Evolutionary conservation across 495 filamentous ascomycete genomes (phyloP), one percentile per base, ranked within the genome.

Genomic region (Penicillium tannophilum): DNA sequence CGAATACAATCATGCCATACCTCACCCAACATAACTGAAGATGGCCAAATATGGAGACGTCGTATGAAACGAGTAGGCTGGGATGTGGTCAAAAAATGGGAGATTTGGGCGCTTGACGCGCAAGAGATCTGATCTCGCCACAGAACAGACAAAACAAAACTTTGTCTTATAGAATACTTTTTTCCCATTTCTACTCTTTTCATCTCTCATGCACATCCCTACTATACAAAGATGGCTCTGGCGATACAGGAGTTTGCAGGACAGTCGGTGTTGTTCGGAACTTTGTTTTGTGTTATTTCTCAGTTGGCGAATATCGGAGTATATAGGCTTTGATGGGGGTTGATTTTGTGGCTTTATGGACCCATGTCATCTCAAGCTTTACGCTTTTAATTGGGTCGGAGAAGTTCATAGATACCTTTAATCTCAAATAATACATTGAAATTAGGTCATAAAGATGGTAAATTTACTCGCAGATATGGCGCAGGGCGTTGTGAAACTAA

Each of bases 71-170:
- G 71, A 8, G 73, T 74, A 8, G 73, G 71, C 14, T 78, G 75
- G 77, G 74, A 79, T n/a, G 70, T 72, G 1, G 58, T 77, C 6
- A 63, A 75, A 47, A 52, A 74, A 12, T 79, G 74, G 73, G 77
- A 79, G 52, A 71, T 79, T 2, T 79, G 76, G 76, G 65, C 64
- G 3, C 52, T 79, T 47, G 77, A 79, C 56, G 60, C 72, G 10
- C 73, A 77, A 57, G 77, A 78, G 47, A 65, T 76, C 52, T 78
- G 47, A 70, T 24, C n/a, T 28, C 39, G 1, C 39, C 39, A 41
- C 3, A n/a, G n/a, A 11, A n/a, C n/a, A 41, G 14, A 41, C n/a
- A 1, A 2, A 41, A 10, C 33, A 36, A 10, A 36, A 11, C 9
- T 8, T 12, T 36, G 33, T 7, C 12, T 14, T 36, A 12, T 10